A percentile compares a stretch with the other conserved stretches of the same genome.
Evolutionary conservation across 768 basidiomycete genomes (phyloP).

Genomic region (Paxillus rubicundulus): DNA sequence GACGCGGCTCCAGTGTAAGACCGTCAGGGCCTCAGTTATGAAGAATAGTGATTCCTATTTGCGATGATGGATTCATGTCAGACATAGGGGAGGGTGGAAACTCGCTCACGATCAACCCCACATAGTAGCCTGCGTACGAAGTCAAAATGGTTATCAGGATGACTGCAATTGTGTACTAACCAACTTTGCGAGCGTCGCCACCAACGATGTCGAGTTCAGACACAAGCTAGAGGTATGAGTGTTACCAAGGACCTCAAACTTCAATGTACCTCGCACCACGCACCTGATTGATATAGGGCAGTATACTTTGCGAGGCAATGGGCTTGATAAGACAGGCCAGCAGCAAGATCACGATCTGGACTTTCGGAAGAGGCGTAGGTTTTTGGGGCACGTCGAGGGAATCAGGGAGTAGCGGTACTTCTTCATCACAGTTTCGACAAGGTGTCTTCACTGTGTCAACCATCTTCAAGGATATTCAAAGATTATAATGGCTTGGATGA

Average conservation of each 20-base stretch:
- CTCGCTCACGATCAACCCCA: conserved; percentile 58
- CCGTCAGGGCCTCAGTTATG: conserved; percentile 63
- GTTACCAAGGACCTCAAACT: not conserved
- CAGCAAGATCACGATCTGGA: conserved; percentile 38
- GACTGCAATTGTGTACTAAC: conserved; percentile 39
- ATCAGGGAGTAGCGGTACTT: no score
- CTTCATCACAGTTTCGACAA: no score
- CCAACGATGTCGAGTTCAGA: conserved; percentile 24
- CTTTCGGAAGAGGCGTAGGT: conserved; percentile 35
- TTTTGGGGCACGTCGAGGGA: no score
- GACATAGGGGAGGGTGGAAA: not conserved
- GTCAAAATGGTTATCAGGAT: not conserved
- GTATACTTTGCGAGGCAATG: conserved; percentile 42
- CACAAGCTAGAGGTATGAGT: conserved; percentile 20
- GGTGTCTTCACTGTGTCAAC: no score
- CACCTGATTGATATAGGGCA: conserved; percentile 46
- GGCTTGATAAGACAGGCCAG: conserved; percentile 34
- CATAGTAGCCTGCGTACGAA: conserved; percentile 59
- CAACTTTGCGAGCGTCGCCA: conserved; percentile 26
- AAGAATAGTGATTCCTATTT: conserved; percentile 73
- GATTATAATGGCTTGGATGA: no score
- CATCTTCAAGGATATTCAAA: no score
- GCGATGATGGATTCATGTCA: not conserved
- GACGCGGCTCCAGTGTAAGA: conserved; percentile 69
- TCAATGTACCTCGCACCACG: not conserved